Evolutionary conservation across 768 basidiomycete species (phyloP), one percentile per base, ranked within the genome.

Genomic region (Suillus weaverae): DNA sequence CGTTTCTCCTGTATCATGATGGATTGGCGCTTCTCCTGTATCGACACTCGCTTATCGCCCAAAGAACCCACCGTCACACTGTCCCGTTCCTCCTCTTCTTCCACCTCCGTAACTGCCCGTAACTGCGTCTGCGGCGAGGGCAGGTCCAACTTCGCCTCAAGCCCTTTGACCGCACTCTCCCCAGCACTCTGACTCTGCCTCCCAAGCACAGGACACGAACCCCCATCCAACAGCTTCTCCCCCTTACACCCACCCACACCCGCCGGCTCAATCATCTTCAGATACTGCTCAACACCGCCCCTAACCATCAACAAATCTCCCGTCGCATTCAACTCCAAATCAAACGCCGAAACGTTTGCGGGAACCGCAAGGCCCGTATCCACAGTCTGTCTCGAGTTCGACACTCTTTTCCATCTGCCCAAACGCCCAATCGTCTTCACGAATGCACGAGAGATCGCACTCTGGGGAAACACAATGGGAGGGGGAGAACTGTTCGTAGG

Each of bases 401-500:
- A 74, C 35, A 91, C 92, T 7, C 94, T 86, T 70, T 84, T 91
- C 91, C 94, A 91, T 11, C 90, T 81, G 2, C 94, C 94, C 20
- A 96, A 77, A 6, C 90, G 84, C 5, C 94, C 92, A 35, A 95
- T 88, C 3, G 94, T 94, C 76, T 87, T 90, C 61, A 91, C 88
- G 55, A 95, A 85, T 13, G 85, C 91, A 1, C 92, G 84, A 0
- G 91, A 92, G 18, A 95, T 79, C 0, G 88, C 81, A 69, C 82
- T 86, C 61, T 89, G 86, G 1, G 87, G 84, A 14, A 87, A 77
- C 8, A 82, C 70, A 0, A 70, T 62, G 2, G 81, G 76, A 8
- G 84, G 73, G 0, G 71, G 70, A 10, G 57, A 41, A 14, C 38
- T 35, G 38, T 26, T 39, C 39, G 64, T 65, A 41, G 56, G 62